Conservation (phyloP, 345 rosid species). For the Rhizophora apiculata region DNA sequence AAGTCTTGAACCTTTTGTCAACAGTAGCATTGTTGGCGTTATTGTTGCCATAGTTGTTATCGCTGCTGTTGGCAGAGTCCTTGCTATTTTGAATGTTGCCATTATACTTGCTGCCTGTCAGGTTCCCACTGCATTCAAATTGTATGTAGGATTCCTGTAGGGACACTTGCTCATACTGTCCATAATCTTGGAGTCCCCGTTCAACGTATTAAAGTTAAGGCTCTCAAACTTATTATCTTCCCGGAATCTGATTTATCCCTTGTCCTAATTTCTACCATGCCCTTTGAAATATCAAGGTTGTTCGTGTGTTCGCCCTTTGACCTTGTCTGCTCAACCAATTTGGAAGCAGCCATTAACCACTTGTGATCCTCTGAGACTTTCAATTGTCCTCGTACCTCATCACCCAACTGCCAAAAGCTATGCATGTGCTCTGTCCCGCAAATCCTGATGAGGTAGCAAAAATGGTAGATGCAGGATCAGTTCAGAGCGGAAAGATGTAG, state of each 20-base stretch:
- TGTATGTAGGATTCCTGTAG: conserved; percentile 49
- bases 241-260: conserved; percentile 64
- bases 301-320: conserved; percentile 77
- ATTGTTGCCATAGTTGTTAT: conserved; percentile 37
- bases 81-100: conserved; percentile 52
- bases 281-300: conserved; percentile 85
- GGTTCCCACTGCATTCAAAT: conserved; percentile 60
- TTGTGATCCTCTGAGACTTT: conserved; percentile 80
- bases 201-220: conserved; percentile 79
- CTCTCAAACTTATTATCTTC: conserved; percentile 71
- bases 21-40: conserved; percentile 41
- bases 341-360: conserved; percentile 85
- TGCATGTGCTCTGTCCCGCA: conserved; percentile 53
- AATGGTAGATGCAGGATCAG: conserved; percentile 4
- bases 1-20: conserved; percentile 81
- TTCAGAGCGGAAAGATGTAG: neutral
- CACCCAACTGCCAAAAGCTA: conserved; percentile 94
- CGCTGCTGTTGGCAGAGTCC: conserved; percentile 40
- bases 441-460: conserved; percentile 16
- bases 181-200: conserved; percentile 54
- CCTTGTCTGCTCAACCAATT: conserved; percentile 81
- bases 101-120: conserved; percentile 54
- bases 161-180: conserved; percentile 55
- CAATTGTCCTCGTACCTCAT: conserved; percentile 89
- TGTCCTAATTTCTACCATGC: conserved; percentile 54